Base-by-base conservation (phyloP, 148 eudicot species). In the Pharnaceum exiguum region DNA sequence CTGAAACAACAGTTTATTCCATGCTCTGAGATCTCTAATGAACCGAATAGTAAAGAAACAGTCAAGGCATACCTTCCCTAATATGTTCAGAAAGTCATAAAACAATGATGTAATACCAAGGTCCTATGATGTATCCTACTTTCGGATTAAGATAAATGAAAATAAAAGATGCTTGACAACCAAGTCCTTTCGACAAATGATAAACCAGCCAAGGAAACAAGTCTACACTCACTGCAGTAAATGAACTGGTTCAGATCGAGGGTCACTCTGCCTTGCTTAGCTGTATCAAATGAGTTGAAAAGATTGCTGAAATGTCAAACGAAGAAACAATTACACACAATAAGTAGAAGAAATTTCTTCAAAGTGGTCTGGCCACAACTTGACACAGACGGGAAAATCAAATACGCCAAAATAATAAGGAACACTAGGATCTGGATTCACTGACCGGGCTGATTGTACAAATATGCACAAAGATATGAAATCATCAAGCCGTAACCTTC, bases 241-340 rank as follows among this genome's bases (percentile, higher is more conserved):
- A 83, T 58, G 55, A 89, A 89, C 58, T 89, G 97, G 66, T 89
- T 89, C 52, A 86, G 80, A 68, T 89, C 97, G 56, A 89, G 97
- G 62, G 84, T 79, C 60, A 89, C 84, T 69, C 88, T 75, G 66
- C 95, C 95, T 71, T 86, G 86, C 70, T 83, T 89, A 64, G 77
- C 79, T 21, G 95, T 81, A 66, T 89, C 95, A 46, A 89, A 89
- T 28, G 97, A 89, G 72, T 81, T 81, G 55, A 89, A 89, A 60
- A 89, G 74, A 72, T 89, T 89, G 80, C 97, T 89, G 76, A 60
- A 55, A 71, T 18, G 3, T 7, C 38, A 63, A 40, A 17, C 53
- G 16, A 61, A 39, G 10, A 35, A 53, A 22, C 7, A 18, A 36
- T 8, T 45, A 3, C 16, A 19, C 5, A 13, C 15, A 32, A 24